A percentile compares a stretch with the other conserved stretches of the same genome.
Evolutionary conservation across 176 grass and related monocot species (phyloP).

Genomic region (Musa itinerans): DNA sequence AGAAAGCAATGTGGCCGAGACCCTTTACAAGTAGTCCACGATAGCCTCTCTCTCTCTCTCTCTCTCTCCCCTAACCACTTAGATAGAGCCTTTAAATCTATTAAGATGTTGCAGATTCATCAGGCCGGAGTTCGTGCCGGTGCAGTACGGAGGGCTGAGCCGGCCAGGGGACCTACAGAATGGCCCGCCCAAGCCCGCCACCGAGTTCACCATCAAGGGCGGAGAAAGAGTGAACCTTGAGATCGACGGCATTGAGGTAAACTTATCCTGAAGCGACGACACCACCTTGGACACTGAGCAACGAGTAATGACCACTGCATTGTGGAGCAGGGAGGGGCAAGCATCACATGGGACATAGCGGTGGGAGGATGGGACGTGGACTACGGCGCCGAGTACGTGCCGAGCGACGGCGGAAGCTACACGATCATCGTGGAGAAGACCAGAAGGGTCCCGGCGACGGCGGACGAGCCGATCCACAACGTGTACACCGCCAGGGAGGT

Average conservation of each 20-base stretch:
- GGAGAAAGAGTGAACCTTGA: constrained; percentile 24
- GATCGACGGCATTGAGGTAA: constrained; percentile 57
- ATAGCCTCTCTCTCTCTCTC: too few species aligned
- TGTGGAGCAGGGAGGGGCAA: constrained; percentile 43
- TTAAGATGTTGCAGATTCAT: too few species aligned
- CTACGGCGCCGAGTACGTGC: constrained; percentile 82
- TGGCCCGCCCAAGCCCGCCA: constrained; percentile 77
- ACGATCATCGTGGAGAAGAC: constrained; percentile 70
- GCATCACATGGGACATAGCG: constrained; percentile 84
- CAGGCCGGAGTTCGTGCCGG: too few species aligned
- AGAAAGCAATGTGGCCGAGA: constrained; percentile 90
- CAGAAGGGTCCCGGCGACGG: constrained; percentile 33
- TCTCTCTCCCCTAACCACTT: too few species aligned
- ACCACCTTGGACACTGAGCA: too few species aligned
- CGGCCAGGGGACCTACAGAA: constrained; percentile 44
- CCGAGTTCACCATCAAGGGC: constrained; percentile 87
- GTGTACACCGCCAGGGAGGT: constrained; percentile 58
- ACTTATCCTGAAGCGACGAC: not conserved
- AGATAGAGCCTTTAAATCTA: too few species aligned
- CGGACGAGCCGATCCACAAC: constrained; percentile 67
- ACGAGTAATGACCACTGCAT: too few species aligned
- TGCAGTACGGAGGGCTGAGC: too few species aligned
- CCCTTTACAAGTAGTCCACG: constrained; percentile 57
- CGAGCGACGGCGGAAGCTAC: constrained; percentile 57
- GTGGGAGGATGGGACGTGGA: constrained; percentile 85